These are phyloP conservation scores for Termitomyces sp. DNA, from an alignment of 768 basidiomycete genomes.

Conservation along the genomic window DNA sequence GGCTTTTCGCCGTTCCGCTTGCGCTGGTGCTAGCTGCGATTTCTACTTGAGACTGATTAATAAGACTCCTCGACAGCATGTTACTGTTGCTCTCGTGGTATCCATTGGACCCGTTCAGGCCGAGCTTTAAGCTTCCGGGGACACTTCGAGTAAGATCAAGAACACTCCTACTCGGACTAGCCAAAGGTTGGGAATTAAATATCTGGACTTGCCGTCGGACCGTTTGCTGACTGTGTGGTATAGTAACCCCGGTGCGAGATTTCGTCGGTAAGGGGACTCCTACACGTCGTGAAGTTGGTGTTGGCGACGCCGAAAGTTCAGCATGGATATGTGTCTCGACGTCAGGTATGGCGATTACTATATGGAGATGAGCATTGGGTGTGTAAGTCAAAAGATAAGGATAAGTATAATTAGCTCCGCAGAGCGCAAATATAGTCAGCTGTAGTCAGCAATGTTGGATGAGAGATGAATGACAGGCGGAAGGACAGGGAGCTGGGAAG, in stretches of 20 bases:
- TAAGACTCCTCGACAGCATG: slow-evolving; percentile 31
- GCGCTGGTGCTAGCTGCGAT: slow-evolving; percentile 19
- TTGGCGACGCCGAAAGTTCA: slow-evolving; percentile 62
- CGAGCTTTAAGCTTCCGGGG: slow-evolving; percentile 22
- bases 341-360: slow-evolving; percentile 83
- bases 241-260: slow-evolving; percentile 55
- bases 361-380: slow-evolving; percentile 24
- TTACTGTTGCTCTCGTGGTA: slow-evolving; percentile 30
- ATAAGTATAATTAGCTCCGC: slow-evolving; percentile 23
- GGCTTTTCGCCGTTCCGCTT: slow-evolving; percentile 25
- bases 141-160: slow-evolving; percentile 22
- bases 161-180: slow-evolving; percentile 43
- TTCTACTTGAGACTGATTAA: slow-evolving; percentile 35
- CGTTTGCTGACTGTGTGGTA: slow-evolving; percentile 46
- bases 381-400: slow-evolving; percentile 19
- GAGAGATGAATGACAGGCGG: slow-evolving; percentile 9
- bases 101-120: slow-evolving; percentile 19
- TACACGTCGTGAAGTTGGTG: slow-evolving; percentile 75
- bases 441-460: slow-evolving; percentile 12
- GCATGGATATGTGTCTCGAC: slow-evolving; percentile 66
- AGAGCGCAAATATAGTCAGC: background rate
- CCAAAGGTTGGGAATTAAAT: slow-evolving; percentile 74
- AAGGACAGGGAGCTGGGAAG: slow-evolving; percentile 3
- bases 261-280: slow-evolving; percentile 70
- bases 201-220: slow-evolving; percentile 70